Evolutionary conservation across 768 basidiomycete genomes (phyloP), one percentile per base, ranked within the genome.

Genomic region (Terana coerulea): DNA sequence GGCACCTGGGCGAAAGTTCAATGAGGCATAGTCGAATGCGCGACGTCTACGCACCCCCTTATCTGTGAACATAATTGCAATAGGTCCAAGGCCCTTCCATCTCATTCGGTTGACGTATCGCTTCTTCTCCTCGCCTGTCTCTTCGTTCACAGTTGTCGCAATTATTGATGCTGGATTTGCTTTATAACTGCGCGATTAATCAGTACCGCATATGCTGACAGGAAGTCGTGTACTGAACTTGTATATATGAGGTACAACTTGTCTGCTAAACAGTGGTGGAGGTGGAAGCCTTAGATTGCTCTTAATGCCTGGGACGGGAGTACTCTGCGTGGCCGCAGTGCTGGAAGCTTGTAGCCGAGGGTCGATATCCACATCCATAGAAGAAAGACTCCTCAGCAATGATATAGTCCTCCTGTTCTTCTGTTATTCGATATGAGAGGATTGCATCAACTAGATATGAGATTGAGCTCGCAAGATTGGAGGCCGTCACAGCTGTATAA

Each of bases 191-290:
- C 7, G 26, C 30, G 17, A 37, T 17, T 3, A 5, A n/a, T 51
- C 21, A 24, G 31, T n/a, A 36, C 8, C 28, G 15, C 25, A 42
- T 30, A 14, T n/a, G 24, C 7, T 3, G 7, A 29, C 5, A 43
- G 3, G 14, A 6, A 6, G 19, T 22, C 28, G 24, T 47, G 14
- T 25, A 35, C 24, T 65, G 74, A 29, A 91, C 92, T 84, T 86
- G 74, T 94, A 97, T 41, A 79, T 79, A 55, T 89, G 85, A 21
- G 91, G 83, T 34, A 94, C 79, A 0, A 72, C 76, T 57, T 91
- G 87, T 29, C 92, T 78, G 59, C 86, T 88, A 70, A 98, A 98
- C 41, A 94, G 68, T 7, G 95, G 95, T 0, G 94, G 89, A 25
- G 95, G 93, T 57, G 94, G 83, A 10, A 92, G 72, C 25, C 88